A percentile compares a stretch with the other conserved stretches of the same genome.
Evolutionary conservation across 306 rosid species (phyloP).

Genomic region (Dalbergia cultrata): DNA sequence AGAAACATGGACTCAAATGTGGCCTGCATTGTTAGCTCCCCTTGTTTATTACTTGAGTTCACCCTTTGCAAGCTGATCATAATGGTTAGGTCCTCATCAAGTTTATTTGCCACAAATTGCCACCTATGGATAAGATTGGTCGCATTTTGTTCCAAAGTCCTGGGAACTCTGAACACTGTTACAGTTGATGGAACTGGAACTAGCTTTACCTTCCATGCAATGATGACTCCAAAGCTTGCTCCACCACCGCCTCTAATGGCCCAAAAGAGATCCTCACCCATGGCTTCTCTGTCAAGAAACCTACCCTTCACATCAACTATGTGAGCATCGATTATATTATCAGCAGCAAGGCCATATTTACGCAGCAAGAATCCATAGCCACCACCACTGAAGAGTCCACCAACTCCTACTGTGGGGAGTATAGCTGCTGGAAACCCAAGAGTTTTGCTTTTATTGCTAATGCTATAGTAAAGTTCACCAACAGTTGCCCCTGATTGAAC

Average conservation of each 20-base stretch:
- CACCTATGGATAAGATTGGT: slow-evolving; percentile 62
- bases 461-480: slow-evolving; percentile 43
- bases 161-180: slow-evolving; percentile 55
- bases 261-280: slow-evolving; percentile 82
- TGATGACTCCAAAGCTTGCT: slow-evolving; percentile 67
- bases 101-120: slow-evolving; percentile 59
- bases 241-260: slow-evolving; percentile 81
- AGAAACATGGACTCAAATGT: slow-evolving; percentile 45
- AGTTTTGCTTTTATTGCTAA: slow-evolving; percentile 31
- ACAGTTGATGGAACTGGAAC: slow-evolving; percentile 69
- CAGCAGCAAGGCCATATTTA: slow-evolving; percentile 70
- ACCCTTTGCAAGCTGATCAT: slow-evolving; percentile 2
- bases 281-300: slow-evolving; percentile 61
- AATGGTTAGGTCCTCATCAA: slow-evolving; percentile 35
- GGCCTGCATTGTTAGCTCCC: slow-evolving; percentile 16
- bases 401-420: slow-evolving; percentile 70
- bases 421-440: slow-evolving; percentile 62
- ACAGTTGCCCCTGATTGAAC: slow-evolving; percentile 47
- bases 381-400: slow-evolving; percentile 77
- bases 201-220: slow-evolving; percentile 58
- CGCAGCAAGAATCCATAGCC: slow-evolving; percentile 76
- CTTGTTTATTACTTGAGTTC: background rate
- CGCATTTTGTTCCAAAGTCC: slow-evolving; percentile 51
- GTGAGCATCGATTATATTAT: slow-evolving; percentile 66
- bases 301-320: slow-evolving; percentile 62